A percentile compares a stretch with the other conserved stretches of the same genome.
phyloP scores from a whole-genome alignment of 495 filamentous ascomycete species.

The Friedmanniomyces simplex region DNA sequence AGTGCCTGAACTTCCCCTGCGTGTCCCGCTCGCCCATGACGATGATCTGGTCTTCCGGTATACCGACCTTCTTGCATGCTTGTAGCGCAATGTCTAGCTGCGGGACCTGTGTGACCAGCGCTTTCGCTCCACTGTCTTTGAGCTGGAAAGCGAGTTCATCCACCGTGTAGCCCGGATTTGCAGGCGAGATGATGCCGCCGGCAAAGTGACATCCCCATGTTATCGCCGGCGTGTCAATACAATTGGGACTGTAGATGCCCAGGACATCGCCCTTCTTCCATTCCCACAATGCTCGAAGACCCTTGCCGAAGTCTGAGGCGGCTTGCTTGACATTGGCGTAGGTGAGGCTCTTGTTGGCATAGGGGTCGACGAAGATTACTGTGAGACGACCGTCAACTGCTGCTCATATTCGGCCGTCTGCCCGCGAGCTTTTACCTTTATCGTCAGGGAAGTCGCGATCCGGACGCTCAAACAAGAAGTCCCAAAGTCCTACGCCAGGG shows the following conservation, averaged over 20 bases:
- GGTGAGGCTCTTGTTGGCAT: constrained; percentile 42
- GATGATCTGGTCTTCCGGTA: constrained; percentile 58
- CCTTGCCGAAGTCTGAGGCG: constrained; percentile 67
- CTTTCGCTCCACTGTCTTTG: constrained; percentile 67
- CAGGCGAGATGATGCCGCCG: constrained; percentile 70
- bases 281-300: constrained; percentile 57
- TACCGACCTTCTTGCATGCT: constrained; percentile 57
- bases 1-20: constrained; percentile 55
- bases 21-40: constrained; percentile 63
- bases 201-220: constrained; percentile 78
- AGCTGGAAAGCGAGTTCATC: constrained; percentile 89
- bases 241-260: constrained; percentile 31
- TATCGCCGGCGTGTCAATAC: constrained; percentile 37
- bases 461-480: constrained; percentile 60
- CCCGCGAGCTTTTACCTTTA: constrained; percentile 41
- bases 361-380: constrained; percentile 66
- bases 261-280: constrained; percentile 64
- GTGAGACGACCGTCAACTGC: not conserved
- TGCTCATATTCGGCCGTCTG: too few species aligned
- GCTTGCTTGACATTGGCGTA: constrained; percentile 52
- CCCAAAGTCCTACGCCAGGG: constrained; percentile 59
- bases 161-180: constrained; percentile 77
- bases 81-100: constrained; percentile 50
- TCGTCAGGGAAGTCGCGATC: constrained; percentile 56
- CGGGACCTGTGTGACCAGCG: constrained; percentile 57